Evolutionary conservation across 1,284 basidiomycete genomes (phyloP).

Genomic region (Trametes versicolor): DNA sequence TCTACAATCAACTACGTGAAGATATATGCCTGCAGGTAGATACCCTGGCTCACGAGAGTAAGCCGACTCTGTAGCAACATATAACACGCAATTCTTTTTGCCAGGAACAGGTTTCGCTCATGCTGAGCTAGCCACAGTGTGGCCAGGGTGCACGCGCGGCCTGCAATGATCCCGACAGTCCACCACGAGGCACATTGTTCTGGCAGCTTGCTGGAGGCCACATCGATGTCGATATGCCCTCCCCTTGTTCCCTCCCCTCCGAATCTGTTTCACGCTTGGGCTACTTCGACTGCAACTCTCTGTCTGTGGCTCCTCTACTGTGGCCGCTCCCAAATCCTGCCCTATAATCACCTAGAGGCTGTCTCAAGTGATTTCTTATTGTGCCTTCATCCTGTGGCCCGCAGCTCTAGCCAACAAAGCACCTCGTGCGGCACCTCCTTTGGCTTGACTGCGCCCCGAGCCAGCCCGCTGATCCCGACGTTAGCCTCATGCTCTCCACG

Average conservation of each 20-base stretch:
- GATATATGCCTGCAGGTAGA: no score
- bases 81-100: no score
- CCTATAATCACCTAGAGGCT: constrained; percentile 2
- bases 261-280: neutral
- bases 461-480: constrained; percentile 8
- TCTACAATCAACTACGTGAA: no score
- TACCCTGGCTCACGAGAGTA: no score
- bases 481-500: constrained; percentile 13
- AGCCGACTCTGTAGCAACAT: no score
- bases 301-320: neutral
- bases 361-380: constrained; percentile 1
- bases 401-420: constrained; percentile 7
- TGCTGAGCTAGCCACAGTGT: neutral
- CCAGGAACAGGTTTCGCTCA: neutral
- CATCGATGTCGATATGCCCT: neutral
- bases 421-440: neutral
- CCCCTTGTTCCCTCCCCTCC: neutral
- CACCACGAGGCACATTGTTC: constrained; percentile 18
- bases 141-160: neutral
- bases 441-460: constrained; percentile 1
- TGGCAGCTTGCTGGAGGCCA: neutral
- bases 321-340: neutral
- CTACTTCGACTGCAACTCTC: neutral
- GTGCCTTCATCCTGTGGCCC: neutral
- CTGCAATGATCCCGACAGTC: neutral